phyloP scores from a whole-genome alignment of 1,139 yeast genomes.

The Saccharomyces uvarum region DNA sequence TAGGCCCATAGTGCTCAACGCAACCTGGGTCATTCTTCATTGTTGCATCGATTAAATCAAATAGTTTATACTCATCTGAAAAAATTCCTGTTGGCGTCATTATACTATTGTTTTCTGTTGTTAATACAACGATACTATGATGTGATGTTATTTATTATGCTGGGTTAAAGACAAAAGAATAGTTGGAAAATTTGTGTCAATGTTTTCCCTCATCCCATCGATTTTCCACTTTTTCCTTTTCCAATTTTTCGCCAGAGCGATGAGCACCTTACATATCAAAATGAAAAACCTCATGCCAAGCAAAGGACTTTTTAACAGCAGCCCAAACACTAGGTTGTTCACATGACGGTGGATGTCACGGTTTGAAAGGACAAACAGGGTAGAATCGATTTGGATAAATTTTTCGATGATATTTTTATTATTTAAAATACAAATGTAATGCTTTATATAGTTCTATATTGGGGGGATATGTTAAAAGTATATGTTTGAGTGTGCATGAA shows the following conservation, averaged over 20 bases:
- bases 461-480: not conserved
- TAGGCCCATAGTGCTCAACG: not conserved
- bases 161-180: not conserved
- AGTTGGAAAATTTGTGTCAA: not conserved
- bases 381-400: not conserved
- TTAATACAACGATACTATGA: not conserved
- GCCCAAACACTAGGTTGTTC: not conserved
- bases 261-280: not conserved
- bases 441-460: slow-evolving; percentile 3
- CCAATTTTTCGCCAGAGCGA: not conserved
- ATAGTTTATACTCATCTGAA: slow-evolving; percentile 6
- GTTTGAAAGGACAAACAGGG: not conserved
- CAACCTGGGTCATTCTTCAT: not conserved
- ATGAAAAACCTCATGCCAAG: not conserved
- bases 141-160: not conserved
- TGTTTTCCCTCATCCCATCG: not conserved
- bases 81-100: not conserved
- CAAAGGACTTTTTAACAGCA: not conserved
- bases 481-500: not conserved
- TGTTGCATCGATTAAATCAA: not conserved
- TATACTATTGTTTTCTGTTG: not conserved
- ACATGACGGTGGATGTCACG: not conserved
- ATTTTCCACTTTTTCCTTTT: not conserved
- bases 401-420: not conserved
- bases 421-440: not conserved